Evolutionary conservation across 2,329 filamentous ascomycete genomes (phyloP).

Genomic region (Exophiala mesophila): DNA sequence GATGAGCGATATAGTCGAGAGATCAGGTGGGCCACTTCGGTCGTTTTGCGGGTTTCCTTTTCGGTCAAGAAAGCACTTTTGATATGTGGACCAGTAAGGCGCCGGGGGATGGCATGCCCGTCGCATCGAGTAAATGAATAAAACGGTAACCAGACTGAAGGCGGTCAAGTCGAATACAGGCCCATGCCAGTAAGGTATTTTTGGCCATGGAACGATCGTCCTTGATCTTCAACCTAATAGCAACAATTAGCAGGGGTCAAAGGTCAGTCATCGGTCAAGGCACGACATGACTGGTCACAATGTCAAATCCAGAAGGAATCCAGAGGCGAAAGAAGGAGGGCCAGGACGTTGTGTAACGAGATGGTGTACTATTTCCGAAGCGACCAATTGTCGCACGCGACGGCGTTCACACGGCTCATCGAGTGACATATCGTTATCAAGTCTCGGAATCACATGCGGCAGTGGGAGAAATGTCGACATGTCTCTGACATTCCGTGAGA

Average conservation of each 20-base stretch:
- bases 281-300: slow-evolving; percentile 17
- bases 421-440: too few species aligned
- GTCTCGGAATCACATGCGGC: too few species aligned
- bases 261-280: slow-evolving; percentile 1
- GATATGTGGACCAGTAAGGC: slow-evolving; percentile 68
- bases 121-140: slow-evolving; percentile 66
- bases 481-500: too few species aligned
- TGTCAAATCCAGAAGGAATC: not conserved
- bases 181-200: slow-evolving; percentile 81
- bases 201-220: slow-evolving; percentile 71
- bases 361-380: slow-evolving; percentile 11
- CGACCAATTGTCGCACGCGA: too few species aligned
- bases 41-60: not conserved
- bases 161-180: slow-evolving; percentile 78
- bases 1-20: too few species aligned
- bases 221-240: slow-evolving; percentile 69
- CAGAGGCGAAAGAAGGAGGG: not conserved
- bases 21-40: not conserved
- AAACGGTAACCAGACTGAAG: slow-evolving; percentile 71
- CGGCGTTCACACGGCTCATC: too few species aligned
- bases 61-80: slow-evolving; percentile 42
- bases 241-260: slow-evolving; percentile 9
- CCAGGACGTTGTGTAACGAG: slow-evolving; percentile 15
- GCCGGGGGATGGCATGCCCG: slow-evolving; percentile 62
- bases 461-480: too few species aligned